Conservation (phyloP, 1,284 basidiomycete species). For the Pseudozyma hubeiensis region DNA sequence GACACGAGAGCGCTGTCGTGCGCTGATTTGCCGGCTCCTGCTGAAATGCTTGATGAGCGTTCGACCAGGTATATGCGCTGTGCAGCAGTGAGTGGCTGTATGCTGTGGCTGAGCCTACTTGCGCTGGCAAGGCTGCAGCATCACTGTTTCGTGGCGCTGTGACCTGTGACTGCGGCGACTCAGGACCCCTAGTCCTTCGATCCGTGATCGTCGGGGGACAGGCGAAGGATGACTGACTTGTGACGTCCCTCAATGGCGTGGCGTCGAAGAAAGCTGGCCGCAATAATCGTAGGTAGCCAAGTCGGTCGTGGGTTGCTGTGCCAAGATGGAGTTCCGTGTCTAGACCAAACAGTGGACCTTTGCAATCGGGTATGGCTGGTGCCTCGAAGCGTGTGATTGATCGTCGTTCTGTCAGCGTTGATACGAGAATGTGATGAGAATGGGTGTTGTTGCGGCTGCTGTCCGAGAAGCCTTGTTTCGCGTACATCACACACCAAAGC, state of each 20-base stretch:
- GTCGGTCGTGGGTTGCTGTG: constrained; percentile 1
- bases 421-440: not conserved
- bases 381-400: not conserved
- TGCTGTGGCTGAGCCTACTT: not conserved
- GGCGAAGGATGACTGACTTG: too few relatives aligned
- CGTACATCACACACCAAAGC: constrained; percentile 22
- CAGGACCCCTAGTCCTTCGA: too few relatives aligned
- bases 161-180: not conserved
- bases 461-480: constrained; percentile 6
- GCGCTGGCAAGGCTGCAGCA: constrained; percentile 1
- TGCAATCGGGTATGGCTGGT: not conserved
- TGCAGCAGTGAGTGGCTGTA: not conserved
- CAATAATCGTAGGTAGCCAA: not conserved
- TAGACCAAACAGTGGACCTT: too few relatives aligned
- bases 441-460: not conserved
- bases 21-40: too few relatives aligned
- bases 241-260: too few relatives aligned
- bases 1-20: too few relatives aligned
- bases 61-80: not conserved
- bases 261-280: too few relatives aligned
- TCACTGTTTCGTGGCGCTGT: not conserved
- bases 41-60: too few relatives aligned
- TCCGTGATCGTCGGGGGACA: too few relatives aligned
- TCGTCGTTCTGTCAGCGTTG: too few relatives aligned
- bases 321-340: not conserved